A percentile compares a stretch with the other conserved stretches of the same genome.
phyloP scores from a whole-genome alignment of 2,329 filamentous ascomycete genomes.

The Fusarium sp. region DNA sequence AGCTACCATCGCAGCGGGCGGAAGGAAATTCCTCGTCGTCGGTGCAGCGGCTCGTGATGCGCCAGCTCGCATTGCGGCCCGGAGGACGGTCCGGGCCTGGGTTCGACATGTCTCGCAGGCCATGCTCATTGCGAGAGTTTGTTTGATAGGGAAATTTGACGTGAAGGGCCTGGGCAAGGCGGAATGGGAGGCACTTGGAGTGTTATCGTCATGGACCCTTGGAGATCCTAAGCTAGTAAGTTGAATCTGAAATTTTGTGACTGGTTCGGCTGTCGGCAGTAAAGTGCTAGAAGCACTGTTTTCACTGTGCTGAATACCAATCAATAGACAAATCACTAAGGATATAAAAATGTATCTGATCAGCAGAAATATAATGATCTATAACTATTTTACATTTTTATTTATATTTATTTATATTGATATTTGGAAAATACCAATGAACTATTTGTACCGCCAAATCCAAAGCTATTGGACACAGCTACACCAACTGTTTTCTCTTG shows the following conservation, averaged over 20 bases:
- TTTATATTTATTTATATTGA: constrained; percentile 1
- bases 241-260: constrained; percentile 17
- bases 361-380: neutral
- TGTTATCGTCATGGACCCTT: constrained; percentile 49
- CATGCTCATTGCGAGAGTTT: constrained; percentile 47
- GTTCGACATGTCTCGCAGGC: constrained; percentile 63
- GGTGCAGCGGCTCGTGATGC: constrained; percentile 45
- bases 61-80: constrained; percentile 50
- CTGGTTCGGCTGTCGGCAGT: constrained; percentile 32
- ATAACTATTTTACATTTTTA: constrained; percentile 13
- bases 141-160: neutral
- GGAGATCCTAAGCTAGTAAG: constrained; percentile 1
- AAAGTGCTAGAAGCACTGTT: constrained; percentile 15
- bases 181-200: constrained; percentile 16
- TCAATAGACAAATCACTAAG: neutral
- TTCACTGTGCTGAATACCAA: constrained; percentile 22
- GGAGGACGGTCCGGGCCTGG: constrained; percentile 58
- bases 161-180: constrained; percentile 11
- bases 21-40: constrained; percentile 37
- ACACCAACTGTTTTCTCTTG: constrained; percentile 79
- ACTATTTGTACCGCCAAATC: constrained; percentile 97
- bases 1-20: constrained; percentile 26
- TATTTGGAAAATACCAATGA: constrained; percentile 78
- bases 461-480: constrained; percentile 94
- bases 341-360: neutral